These are phyloP conservation scores for Papiliotrema laurentii DNA, from an alignment of 1,284 basidiomycete species.

Conservation along the genomic window DNA sequence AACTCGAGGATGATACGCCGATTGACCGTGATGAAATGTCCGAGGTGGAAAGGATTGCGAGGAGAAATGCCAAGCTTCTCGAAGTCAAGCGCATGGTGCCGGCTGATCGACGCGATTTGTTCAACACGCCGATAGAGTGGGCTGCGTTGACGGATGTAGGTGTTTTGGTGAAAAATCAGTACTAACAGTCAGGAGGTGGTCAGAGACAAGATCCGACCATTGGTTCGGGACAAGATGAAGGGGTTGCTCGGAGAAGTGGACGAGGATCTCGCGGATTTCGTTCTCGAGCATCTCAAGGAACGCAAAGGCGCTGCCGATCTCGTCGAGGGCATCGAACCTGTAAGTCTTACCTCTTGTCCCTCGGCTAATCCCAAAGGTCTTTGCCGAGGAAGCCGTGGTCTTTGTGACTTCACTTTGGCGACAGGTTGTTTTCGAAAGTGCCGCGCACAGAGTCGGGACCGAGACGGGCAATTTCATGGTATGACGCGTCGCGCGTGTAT, in stretches of 20 bases:
- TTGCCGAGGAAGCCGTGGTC: constrained; percentile 78
- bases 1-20: constrained; percentile 68
- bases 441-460: constrained; percentile 25
- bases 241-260: constrained; percentile 75
- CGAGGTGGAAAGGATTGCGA: constrained; percentile 55
- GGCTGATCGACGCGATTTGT: constrained; percentile 65
- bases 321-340: constrained; percentile 78
- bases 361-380: constrained; percentile 63
- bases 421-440: constrained; percentile 73
- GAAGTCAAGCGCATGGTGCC: constrained; percentile 67
- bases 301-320: constrained; percentile 74
- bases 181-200: constrained; percentile 57
- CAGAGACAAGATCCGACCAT: constrained; percentile 71
- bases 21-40: constrained; percentile 22
- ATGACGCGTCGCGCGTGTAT: constrained; percentile 1
- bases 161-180: constrained; percentile 10
- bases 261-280: constrained; percentile 77
- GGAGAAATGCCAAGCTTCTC: constrained; percentile 69
- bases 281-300: constrained; percentile 78
- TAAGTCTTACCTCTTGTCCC: too few relatives aligned
- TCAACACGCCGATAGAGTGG: constrained; percentile 77
- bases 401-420: constrained; percentile 74
- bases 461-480: constrained; percentile 29
- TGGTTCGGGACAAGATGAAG: constrained; percentile 71
- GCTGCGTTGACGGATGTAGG: constrained; percentile 75